Percentiles rank a stretch among this genome's conserved stretches.
phyloP scores from a whole-genome alignment of 225 moss, liverwort and hornwort genomes.

The Pseudisothecium myosuroides region DNA sequence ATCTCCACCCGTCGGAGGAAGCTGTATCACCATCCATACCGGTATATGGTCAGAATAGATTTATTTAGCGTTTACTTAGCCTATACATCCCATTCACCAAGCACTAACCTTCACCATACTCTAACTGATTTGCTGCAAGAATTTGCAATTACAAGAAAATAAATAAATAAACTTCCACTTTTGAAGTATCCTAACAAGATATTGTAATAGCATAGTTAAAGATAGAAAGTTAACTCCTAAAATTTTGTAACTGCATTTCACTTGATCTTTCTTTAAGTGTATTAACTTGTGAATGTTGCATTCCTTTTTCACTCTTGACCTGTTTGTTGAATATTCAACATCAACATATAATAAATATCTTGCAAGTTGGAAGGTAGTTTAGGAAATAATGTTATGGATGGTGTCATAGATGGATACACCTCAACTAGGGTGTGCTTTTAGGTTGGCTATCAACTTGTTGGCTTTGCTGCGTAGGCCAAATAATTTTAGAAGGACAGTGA shows the following conservation, averaged over 20 bases:
- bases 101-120: neutral
- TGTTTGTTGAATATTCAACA: neutral
- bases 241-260: neutral
- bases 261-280: neutral
- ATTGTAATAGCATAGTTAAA: neutral
- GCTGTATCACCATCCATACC: neutral
- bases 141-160: neutral
- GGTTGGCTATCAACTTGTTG: too few species aligned
- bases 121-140: neutral
- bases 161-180: too few species aligned
- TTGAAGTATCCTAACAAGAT: neutral
- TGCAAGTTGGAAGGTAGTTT: rapidly evolving
- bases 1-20: neutral
- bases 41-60: neutral
- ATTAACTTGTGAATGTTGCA: neutral
- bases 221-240: neutral
- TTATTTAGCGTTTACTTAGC: too few species aligned
- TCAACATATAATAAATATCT: neutral
- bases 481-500: too few species aligned
- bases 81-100: neutral
- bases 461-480: too few species aligned
- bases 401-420: neutral
- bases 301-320: neutral
- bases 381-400: rapidly evolving
- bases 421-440: neutral